Evolutionary conservation across 495 filamentous ascomycete species (phyloP).

Genomic region (Filosporella fistucella): DNA sequence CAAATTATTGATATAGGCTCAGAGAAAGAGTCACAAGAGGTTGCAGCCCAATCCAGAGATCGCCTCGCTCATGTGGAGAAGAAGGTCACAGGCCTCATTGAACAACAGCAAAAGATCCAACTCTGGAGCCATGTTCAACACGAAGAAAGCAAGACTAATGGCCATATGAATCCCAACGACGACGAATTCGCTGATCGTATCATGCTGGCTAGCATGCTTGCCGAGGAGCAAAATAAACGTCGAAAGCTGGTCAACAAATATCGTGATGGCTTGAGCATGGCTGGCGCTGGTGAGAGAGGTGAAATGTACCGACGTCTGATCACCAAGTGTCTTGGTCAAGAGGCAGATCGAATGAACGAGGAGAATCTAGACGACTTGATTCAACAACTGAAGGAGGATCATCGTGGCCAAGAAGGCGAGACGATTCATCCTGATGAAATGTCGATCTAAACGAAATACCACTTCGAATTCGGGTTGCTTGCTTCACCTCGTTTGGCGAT

Average conservation of each 20-base stretch:
- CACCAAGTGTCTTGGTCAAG: conserved; percentile 43
- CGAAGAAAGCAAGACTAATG: conserved; percentile 18
- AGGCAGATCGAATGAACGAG: conserved; percentile 17
- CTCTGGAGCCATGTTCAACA: conserved; percentile 8
- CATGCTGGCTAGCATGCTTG: conserved; percentile 25
- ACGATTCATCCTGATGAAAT: no score
- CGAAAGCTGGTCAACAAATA: conserved; percentile 38
- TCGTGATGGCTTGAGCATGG: conserved; percentile 40
- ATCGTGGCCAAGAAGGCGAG: not conserved
- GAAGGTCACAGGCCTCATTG: conserved; percentile 16
- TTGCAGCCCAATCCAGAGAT: not conserved
- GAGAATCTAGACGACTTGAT: conserved; percentile 18
- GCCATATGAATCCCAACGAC: conserved; percentile 11
- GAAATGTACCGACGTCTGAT: conserved; percentile 49
- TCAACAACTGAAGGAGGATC: conserved; percentile 15
- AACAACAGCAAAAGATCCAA: conserved; percentile 24
- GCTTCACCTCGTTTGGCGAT: no score
- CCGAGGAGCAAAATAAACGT: conserved; percentile 35
- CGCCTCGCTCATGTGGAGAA: conserved; percentile 8
- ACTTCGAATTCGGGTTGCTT: no score
- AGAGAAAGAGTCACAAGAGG: conserved; percentile 16
- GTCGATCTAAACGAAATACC: no score
- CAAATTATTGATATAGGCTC: conserved; percentile 43
- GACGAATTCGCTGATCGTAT: conserved; percentile 19
- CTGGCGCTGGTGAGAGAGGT: conserved; percentile 45